phyloP scores from a whole-genome alignment of 2,329 filamentous ascomycete species.

The Elsinoe batatas region DNA sequence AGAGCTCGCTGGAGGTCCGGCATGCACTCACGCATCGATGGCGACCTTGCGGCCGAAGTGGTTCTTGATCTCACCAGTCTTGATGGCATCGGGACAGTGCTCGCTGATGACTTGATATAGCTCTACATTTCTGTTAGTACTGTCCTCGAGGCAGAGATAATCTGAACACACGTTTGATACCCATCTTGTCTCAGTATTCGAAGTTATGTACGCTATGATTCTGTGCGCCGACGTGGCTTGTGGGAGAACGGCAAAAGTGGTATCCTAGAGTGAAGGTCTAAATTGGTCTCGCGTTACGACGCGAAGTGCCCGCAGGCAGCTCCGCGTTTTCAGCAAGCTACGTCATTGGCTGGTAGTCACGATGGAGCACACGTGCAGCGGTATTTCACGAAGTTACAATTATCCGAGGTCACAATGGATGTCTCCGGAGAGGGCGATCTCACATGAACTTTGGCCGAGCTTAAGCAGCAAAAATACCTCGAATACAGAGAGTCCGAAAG shows the following conservation, averaged over 20 bases:
- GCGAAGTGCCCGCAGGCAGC: neutral
- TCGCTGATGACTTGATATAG: conserved; percentile 40
- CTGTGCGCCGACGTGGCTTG: neutral
- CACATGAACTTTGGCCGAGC: neutral
- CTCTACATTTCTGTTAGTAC: conserved; percentile 20
- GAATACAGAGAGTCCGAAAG: neutral
- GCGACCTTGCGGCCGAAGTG: conserved; percentile 98
- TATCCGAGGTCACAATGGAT: neutral
- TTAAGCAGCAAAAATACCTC: neutral
- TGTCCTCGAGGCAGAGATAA: neutral
- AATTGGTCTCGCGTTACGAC: conserved; percentile 5
- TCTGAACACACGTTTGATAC: conserved; percentile 27
- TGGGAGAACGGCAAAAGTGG: neutral
- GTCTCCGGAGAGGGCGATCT: neutral
- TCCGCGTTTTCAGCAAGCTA: neutral
- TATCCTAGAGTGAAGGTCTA: neutral
- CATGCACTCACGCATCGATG: conserved; percentile 48
- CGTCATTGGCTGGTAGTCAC: neutral
- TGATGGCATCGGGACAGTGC: conserved; percentile 85
- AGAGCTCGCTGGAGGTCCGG: neutral
- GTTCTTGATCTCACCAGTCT: conserved; percentile 96
- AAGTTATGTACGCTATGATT: too few species aligned
- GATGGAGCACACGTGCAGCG: neutral
- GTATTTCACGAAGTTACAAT: neutral
- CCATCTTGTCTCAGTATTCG: conserved; percentile 20